phyloP scores from a whole-genome alignment of 2,329 filamentous ascomycete species.

The Epichloe elymi region DNA sequence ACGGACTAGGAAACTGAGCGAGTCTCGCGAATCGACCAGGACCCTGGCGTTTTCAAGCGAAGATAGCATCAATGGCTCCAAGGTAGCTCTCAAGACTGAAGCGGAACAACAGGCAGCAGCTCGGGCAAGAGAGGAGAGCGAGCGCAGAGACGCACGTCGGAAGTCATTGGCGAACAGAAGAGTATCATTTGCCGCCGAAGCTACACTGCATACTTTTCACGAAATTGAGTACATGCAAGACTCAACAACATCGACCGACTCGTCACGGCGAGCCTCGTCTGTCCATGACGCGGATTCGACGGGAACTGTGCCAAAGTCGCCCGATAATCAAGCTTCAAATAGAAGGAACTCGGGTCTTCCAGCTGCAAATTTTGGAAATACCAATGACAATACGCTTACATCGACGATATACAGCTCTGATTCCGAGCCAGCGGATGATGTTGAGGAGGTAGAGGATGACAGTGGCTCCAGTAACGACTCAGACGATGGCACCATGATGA shows the following conservation, averaged over 20 bases:
- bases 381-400: conserved; percentile 53
- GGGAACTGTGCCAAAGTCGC: conserved; percentile 38
- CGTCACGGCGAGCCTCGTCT: conserved; percentile 59
- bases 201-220: conserved; percentile 93
- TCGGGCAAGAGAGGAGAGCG: conserved; percentile 55
- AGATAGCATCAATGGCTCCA: conserved; percentile 28
- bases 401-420: conserved; percentile 69
- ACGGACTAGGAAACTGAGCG: neutral
- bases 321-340: conserved; percentile 50
- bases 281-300: conserved; percentile 22
- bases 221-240: conserved; percentile 83
- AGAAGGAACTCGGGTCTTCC: conserved; percentile 56
- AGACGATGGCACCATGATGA: conserved; percentile 70
- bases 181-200: conserved; percentile 94
- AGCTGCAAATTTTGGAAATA: conserved; percentile 49
- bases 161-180: conserved; percentile 88
- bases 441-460: conserved; percentile 40
- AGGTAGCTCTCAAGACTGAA: conserved; percentile 53
- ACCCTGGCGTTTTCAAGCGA: conserved; percentile 8
- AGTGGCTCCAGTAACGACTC: conserved; percentile 43
- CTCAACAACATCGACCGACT: conserved; percentile 68
- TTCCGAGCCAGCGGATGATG: conserved; percentile 41
- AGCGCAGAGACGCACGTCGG: conserved; percentile 73
- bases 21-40: conserved; percentile 6
- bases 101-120: conserved; percentile 59